Percentiles rank a stretch among this genome's conserved stretches.
Conservation (phyloP, 108 stramenopile genomes). For the Nitzschia putrida region DNA sequence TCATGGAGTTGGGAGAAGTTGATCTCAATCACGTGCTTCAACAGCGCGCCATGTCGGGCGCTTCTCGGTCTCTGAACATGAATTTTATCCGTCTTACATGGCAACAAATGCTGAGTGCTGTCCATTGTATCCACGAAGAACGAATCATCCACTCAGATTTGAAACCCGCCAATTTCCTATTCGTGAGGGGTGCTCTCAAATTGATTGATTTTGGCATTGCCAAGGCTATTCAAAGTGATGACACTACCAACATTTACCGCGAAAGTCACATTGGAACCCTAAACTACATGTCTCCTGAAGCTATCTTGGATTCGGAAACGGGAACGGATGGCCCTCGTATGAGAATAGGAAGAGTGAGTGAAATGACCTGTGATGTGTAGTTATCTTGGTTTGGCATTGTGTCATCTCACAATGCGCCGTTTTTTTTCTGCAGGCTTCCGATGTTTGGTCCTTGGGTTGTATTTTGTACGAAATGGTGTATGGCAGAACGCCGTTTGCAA, state of each 20-base stretch:
- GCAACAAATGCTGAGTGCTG: slow-evolving; percentile 99
- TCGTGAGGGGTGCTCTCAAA: slow-evolving; percentile 93
- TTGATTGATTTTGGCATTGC: slow-evolving; percentile 99
- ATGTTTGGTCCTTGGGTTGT: slow-evolving; percentile 96
- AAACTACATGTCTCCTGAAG: slow-evolving; percentile 99
- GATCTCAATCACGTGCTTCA: slow-evolving; percentile 92
- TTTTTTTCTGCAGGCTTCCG: slow-evolving; percentile 59
- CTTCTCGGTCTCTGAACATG: slow-evolving; percentile 70
- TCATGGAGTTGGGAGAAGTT: slow-evolving; percentile 96
- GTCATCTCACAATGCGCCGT: background rate
- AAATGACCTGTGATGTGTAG: no score
- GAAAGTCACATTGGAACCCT: slow-evolving; percentile 97
- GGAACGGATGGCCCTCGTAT: slow-evolving; percentile 56
- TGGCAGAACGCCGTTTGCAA: slow-evolving; percentile 91
- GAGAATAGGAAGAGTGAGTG: slow-evolving; percentile 70
- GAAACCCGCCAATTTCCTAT: slow-evolving; percentile 84
- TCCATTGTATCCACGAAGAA: slow-evolving; percentile 96
- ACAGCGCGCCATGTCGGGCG: slow-evolving; percentile 59
- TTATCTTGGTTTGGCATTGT: background rate
- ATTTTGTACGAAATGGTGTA: slow-evolving; percentile 98
- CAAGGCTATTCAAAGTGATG: slow-evolving; percentile 92
- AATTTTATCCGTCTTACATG: slow-evolving; percentile 97
- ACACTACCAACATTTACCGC: slow-evolving; percentile 97
- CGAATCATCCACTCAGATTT: slow-evolving; percentile 97
- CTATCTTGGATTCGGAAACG: slow-evolving; percentile 86